phyloP scores from a whole-genome alignment of 208 protist genomes.

The Acanthamoeba healyi region DNA sequence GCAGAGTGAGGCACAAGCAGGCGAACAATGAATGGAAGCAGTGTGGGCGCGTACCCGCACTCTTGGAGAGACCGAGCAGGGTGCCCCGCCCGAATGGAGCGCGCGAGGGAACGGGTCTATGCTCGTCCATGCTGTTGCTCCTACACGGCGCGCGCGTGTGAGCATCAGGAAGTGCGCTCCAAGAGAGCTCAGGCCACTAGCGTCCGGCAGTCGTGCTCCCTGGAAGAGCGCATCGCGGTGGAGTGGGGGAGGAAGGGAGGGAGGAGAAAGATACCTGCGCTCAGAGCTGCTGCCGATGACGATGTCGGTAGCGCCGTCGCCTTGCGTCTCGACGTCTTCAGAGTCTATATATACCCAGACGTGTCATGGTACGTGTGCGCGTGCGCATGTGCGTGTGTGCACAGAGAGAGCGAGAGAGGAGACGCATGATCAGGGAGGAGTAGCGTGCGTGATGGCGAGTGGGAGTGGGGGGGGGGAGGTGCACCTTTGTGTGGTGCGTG shows the following conservation, averaged over 20 bases:
- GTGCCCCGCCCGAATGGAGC: not conserved
- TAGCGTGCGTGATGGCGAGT: no score
- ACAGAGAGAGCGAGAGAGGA: no score
- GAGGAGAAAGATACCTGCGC: not conserved
- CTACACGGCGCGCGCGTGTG: not conserved
- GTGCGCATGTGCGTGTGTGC: no score
- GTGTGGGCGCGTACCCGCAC: not conserved
- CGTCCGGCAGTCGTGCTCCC: no score
- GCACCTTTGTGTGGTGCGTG: not conserved
- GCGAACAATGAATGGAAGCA: no score
- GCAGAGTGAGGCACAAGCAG: no score
- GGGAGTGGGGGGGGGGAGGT: no score
- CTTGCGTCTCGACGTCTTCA: not conserved
- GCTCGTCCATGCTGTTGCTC: not conserved
- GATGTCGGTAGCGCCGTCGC: not conserved
- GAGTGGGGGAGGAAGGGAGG: not conserved
- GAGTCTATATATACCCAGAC: no score
- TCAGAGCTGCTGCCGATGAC: not conserved
- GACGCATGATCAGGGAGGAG: no score
- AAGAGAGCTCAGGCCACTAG: no score
- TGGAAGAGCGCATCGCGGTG: no score
- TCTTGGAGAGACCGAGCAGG: conserved; percentile 3
- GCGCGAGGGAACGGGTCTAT: not conserved
- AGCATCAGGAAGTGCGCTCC: not conserved
- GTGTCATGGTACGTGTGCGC: no score